These are phyloP conservation scores for Mycena sanguinolenta DNA, from an alignment of 768 basidiomycete genomes.

Conservation along the genomic window DNA sequence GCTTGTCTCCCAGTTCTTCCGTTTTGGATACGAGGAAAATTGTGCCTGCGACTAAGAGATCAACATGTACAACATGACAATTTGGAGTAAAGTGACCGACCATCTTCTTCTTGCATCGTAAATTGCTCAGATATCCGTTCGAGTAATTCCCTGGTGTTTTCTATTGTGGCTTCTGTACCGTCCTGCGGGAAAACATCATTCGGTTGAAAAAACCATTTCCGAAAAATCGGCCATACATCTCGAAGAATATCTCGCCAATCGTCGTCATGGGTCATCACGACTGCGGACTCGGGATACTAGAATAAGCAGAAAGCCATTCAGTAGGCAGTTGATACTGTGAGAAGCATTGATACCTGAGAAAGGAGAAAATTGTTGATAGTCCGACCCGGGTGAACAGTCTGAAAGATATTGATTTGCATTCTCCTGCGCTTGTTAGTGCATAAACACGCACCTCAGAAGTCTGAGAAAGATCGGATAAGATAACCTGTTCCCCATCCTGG, in stretches of 20 bases:
- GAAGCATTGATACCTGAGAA: constrained; percentile 4
- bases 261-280: constrained; percentile 26
- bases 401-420: background rate
- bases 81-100: background rate
- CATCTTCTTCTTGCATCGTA: constrained; percentile 3
- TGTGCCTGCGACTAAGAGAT: background rate
- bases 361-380: constrained; percentile 18
- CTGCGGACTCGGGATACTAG: constrained; percentile 13
- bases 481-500: background rate
- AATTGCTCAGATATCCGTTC: background rate
- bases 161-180: background rate
- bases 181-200: background rate
- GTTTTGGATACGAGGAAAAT: constrained; percentile 7
- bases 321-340: no score
- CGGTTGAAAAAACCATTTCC: background rate
- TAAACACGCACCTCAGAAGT: background rate
- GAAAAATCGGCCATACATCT: background rate
- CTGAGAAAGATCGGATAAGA: background rate
- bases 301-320: background rate
- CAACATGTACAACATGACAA: background rate
- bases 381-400: constrained; percentile 19
- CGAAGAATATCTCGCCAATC: constrained; percentile 25
- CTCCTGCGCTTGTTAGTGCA: background rate
- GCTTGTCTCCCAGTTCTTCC: constrained; percentile 77
- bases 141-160: background rate